Evolutionary conservation across 805 yeast species (phyloP), one percentile per base, ranked within the genome.

Genomic region (Wickerhamomyces pijperi): DNA sequence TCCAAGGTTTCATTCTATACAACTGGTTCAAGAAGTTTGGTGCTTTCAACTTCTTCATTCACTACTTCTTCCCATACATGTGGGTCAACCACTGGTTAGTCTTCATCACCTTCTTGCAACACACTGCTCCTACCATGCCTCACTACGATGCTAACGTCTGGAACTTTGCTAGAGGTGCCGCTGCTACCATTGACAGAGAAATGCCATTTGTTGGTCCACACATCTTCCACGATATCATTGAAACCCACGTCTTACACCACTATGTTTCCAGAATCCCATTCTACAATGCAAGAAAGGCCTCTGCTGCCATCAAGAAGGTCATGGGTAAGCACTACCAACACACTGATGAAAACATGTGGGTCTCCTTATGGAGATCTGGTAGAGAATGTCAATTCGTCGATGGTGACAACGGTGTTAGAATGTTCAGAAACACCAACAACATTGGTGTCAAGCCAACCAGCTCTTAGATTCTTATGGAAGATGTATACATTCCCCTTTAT

Each of bases 11-110:
- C 35, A 68, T 72, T 34, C 64, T 78, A 40, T 77, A 78, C 64
- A 61, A 67, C 37, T 76, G 84, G 78, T 67, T 70, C 58, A 60
- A 72, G 50, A 61, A 60, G 45, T 78, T 70, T 54, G 94, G 94
- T 32, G 67, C 63, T 32, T 78, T 75, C 63, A 70, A 73, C 55
- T 63, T 78, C 44, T 57, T 75, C 40, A 68, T 82, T 47, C 73
- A 79, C 68, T 84, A 86, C 80, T 66, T 78, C 45, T 46, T 84
- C 31, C 95, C 95, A 28, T 84, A 78, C 63, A 48, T 82, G 39
- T 78, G 78, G 63, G 86, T 81, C 47, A 84, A 84, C 74, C 94
- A 85, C 65, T 84, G 95, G 95, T 68, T 84, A 47, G 94, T 85
- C 35, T 82, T 82, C 61, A 82, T 84, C 59, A 84, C 95, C 32